These are phyloP conservation scores for Nissolia schottii DNA, from an alignment of 306 rosid genomes.

Conservation along the genomic window DNA sequence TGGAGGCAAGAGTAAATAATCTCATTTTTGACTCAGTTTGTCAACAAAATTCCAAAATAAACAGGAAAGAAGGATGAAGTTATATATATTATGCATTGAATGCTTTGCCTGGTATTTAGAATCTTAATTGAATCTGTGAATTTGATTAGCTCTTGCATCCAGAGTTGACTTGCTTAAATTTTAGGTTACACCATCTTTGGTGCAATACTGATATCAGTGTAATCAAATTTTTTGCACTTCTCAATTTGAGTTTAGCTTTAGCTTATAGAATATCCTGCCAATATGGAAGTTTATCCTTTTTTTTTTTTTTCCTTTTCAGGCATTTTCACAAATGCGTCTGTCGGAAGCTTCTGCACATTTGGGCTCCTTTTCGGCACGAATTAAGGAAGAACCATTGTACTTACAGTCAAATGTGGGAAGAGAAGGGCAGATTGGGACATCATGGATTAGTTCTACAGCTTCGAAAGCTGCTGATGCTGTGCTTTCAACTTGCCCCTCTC, in stretches of 20 bases:
- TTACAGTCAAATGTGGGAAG: conserved; percentile 57
- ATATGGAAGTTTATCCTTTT: conserved; percentile 5
- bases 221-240: background rate
- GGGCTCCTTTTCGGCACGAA: conserved; percentile 91
- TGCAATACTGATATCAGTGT: background rate
- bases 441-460: conserved; percentile 91
- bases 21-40: background rate
- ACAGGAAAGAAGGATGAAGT: background rate
- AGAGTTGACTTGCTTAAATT: background rate
- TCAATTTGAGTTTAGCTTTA: conserved; percentile 12
- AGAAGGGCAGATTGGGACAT: conserved; percentile 59
- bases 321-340: conserved; percentile 94
- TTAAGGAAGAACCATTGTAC: conserved; percentile 73
- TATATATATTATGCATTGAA: background rate
- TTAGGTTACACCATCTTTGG: background rate
- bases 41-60: background rate
- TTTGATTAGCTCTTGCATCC: background rate
- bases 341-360: conserved; percentile 94
- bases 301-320: conserved; percentile 40
- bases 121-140: background rate
- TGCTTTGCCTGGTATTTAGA: background rate
- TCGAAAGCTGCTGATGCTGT: conserved; percentile 86
- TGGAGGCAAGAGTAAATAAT: background rate
- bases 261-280: background rate
- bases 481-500: conserved; percentile 89